Base-by-base conservation (phyloP, 1,139 yeast species). In the Zygoascus hellenicus region DNA sequence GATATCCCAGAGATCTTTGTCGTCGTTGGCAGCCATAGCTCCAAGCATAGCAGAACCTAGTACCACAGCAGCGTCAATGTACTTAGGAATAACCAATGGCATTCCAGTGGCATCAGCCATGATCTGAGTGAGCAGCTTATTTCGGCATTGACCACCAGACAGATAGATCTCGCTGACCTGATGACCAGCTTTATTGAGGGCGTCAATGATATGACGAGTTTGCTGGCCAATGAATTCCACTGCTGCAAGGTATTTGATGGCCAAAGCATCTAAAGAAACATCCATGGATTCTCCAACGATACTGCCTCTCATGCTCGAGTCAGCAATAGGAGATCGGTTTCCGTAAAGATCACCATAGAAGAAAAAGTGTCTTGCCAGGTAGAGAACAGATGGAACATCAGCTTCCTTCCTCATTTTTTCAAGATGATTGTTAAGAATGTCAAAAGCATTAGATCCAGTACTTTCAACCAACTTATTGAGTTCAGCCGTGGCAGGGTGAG, bases 171-270 rank as follows among this genome's bases (percentile, higher is more conserved):
- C 77, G 34, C 76, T 71, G 54, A 92, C 78, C 16, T 72, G 58
- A 69, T 90, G 96, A 5, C 98, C 98, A 3, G 83, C 74, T 47
- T 74, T 69, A 58, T 80, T 81, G 86, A 92, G 83, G 50, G 81
- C 81, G 56, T 87, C 95, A 32, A 92, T 81, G 62, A 92, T 92
- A 62, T 92, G 98, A 61, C 97, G 79, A 0, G 97, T 90, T 69
- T 92, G 98, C 65, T 89, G 96, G 48, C 96, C 97, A 66, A 92
- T 90, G 61, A 92, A 92, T 68, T 92, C 98, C 67, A 96, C 88
- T 9, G 97, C 96, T 16, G 87, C 97, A 48, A 90, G 76, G 64
- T 92, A 92, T 57, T 81, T 83, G 51, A 88, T 67, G 1, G 97
- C 97, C 58, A 92, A 72, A 51, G 86, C 89, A 58, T 88, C 86